Percentiles rank a stretch among this genome's conserved stretches.
These are phyloP conservation scores for Acer negundo DNA, from an alignment of 345 rosid genomes.

Conservation along the genomic window DNA sequence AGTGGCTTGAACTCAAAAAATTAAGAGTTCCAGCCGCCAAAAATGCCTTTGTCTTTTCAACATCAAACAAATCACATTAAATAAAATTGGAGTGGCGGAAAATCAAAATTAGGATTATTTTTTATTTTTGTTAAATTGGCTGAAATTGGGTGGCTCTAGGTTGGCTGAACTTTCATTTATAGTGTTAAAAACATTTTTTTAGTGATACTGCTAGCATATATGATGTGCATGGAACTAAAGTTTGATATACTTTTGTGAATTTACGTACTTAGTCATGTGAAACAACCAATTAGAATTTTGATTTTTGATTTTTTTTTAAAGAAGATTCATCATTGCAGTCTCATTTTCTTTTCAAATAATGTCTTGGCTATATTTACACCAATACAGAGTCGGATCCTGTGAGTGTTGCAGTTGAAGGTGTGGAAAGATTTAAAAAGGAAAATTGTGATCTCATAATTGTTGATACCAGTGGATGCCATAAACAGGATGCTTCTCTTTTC, in stretches of 20 bases:
- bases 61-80: not conserved
- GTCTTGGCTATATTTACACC: constrained; percentile 39
- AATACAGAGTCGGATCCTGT: constrained; percentile 94
- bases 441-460: constrained; percentile 91
- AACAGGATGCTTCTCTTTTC: constrained; percentile 91
- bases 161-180: not conserved
- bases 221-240: not conserved
- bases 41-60: not conserved
- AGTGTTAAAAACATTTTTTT: not conserved
- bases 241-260: not conserved
- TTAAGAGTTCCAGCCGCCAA: not conserved
- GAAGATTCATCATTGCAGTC: not conserved
- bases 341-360: not conserved
- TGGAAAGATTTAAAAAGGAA: constrained; percentile 87
- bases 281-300: not conserved
- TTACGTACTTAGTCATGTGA: not conserved
- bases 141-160: not conserved
- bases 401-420: constrained; percentile 88
- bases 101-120: not conserved
- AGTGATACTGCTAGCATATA: not conserved
- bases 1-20: not conserved
- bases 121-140: not conserved
- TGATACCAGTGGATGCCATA: constrained; percentile 95
- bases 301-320: not conserved
- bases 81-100: not conserved